Percentiles rank a stretch among this genome's conserved stretches.
Evolutionary conservation across 495 filamentous ascomycete genomes (phyloP).

Genomic region (Recurvomyces mirabilis): DNA sequence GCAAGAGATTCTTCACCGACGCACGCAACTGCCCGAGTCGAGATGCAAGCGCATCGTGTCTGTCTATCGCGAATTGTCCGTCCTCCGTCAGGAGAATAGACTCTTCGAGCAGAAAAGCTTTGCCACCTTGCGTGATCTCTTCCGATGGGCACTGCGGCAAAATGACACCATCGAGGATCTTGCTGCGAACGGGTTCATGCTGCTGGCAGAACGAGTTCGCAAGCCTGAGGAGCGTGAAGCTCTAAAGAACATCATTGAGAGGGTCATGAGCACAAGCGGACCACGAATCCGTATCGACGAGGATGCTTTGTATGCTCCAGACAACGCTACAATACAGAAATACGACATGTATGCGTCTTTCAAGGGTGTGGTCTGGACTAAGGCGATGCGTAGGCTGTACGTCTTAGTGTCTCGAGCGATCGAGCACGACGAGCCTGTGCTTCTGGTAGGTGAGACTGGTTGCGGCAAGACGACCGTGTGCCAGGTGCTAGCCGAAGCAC

Average conservation of each 20-base stretch:
- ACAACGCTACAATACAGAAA: conserved; percentile 42
- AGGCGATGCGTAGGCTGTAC: conserved; percentile 82
- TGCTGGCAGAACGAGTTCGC: conserved; percentile 87
- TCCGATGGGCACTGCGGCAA: conserved; percentile 85
- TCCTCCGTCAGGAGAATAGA: conserved; percentile 74
- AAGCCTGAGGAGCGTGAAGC: conserved; percentile 73
- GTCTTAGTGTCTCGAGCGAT: conserved; percentile 74
- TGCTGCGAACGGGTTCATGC: conserved; percentile 87
- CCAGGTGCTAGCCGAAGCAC: conserved; percentile 76
- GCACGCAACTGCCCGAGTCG: conserved; percentile 79
- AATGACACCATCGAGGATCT: conserved; percentile 80
- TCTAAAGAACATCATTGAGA: conserved; percentile 81
- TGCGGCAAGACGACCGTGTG: conserved; percentile 96
- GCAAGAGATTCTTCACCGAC: conserved; percentile 79
- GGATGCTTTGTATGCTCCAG: conserved; percentile 53
- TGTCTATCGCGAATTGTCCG: conserved; percentile 86
- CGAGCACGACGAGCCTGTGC: conserved; percentile 81
- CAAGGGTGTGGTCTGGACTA: conserved; percentile 77
- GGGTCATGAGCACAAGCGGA: conserved; percentile 55
- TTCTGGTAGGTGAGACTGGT: conserved; percentile 92
- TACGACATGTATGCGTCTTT: conserved; percentile 37
- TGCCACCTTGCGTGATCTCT: conserved; percentile 90
- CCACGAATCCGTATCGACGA: conserved; percentile 61
- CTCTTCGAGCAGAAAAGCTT: conserved; percentile 97
- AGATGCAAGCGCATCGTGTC: conserved; percentile 81